These are phyloP conservation scores for Blechomonas ayalai DNA, from an alignment of 208 protist genomes.

Conservation along the genomic window DNA sequence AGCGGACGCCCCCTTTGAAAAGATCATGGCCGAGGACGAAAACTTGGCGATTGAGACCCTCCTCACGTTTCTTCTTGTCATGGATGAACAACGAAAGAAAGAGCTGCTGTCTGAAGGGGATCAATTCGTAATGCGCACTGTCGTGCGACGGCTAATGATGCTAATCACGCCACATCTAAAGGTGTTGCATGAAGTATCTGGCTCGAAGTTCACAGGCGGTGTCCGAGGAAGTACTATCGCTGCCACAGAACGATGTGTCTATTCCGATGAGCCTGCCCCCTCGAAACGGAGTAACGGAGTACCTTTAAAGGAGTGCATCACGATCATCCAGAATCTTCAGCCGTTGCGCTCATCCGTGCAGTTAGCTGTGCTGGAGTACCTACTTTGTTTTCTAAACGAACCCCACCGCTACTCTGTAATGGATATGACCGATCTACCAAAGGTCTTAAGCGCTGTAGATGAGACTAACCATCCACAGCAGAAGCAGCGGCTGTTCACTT, in stretches of 20 bases:
- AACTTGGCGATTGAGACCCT: slow-evolving; percentile 18
- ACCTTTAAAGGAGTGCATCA: slow-evolving; percentile 14
- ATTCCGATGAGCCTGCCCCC: too few relatives aligned
- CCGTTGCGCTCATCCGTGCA: slow-evolving; percentile 6
- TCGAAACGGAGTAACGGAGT: too few relatives aligned
- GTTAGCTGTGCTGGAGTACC: slow-evolving; percentile 23
- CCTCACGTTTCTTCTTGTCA: slow-evolving; percentile 30
- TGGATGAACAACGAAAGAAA: slow-evolving; percentile 12
- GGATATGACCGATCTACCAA: slow-evolving; percentile 11
- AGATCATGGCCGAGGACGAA: slow-evolving; percentile 15
- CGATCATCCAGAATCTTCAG: slow-evolving; percentile 30
- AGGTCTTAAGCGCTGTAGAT: slow-evolving; percentile 7
- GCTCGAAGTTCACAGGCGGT: neutral
- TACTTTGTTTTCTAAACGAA: slow-evolving; percentile 12
- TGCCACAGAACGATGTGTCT: neutral
- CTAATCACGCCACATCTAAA: slow-evolving; percentile 1
- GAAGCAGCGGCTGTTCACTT: too few relatives aligned
- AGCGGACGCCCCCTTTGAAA: slow-evolving; percentile 3
- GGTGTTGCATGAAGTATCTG: neutral
- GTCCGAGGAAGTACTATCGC: slow-evolving; percentile 2
- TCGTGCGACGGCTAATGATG: slow-evolving; percentile 12
- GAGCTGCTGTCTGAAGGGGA: slow-evolving; percentile 16
- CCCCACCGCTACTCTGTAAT: slow-evolving; percentile 9
- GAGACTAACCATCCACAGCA: too few relatives aligned
- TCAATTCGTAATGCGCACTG: slow-evolving; percentile 11